Conservation (phyloP, 2,329 filamentous ascomycete species). For the Teratosphaeria epicoccoides region DNA sequence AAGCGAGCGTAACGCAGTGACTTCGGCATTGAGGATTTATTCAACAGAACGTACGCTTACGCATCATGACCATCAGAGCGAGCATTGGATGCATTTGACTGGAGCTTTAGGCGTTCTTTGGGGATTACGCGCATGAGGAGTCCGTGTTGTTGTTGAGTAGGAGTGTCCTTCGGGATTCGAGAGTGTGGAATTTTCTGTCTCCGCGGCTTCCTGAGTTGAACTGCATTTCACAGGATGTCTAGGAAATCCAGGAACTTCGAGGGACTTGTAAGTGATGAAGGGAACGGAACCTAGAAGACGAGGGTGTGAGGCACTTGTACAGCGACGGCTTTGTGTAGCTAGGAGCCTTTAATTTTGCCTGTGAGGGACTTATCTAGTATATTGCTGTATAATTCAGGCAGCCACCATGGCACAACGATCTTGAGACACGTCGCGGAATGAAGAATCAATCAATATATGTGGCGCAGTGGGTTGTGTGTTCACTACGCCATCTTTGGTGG, state of each 20-base stretch:
- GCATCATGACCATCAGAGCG: neutral
- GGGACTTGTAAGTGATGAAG: neutral
- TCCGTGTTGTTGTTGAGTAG: neutral
- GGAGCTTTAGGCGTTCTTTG: neutral
- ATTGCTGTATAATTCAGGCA: neutral
- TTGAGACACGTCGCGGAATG: no score
- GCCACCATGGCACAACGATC: neutral
- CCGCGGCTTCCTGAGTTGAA: neutral
- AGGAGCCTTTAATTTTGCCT: no score
- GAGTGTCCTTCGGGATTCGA: neutral
- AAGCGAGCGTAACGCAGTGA: neutral
- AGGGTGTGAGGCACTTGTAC: neutral
- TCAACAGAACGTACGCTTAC: neutral
- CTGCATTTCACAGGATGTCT: neutral
- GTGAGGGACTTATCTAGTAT: no score
- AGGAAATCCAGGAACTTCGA: neutral
- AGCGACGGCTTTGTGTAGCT: neutral
- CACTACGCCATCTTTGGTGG: neutral
- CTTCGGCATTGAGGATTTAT: neutral
- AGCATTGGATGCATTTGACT: neutral
- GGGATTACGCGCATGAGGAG: neutral
- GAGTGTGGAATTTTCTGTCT: neutral
- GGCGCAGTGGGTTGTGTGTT: no score
- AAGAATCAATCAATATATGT: no score
- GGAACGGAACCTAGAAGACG: neutral